Evolutionary conservation across 2,329 filamentous ascomycete species (phyloP), one percentile per base, ranked within the genome.

Genomic region (Beauveria australis): DNA sequence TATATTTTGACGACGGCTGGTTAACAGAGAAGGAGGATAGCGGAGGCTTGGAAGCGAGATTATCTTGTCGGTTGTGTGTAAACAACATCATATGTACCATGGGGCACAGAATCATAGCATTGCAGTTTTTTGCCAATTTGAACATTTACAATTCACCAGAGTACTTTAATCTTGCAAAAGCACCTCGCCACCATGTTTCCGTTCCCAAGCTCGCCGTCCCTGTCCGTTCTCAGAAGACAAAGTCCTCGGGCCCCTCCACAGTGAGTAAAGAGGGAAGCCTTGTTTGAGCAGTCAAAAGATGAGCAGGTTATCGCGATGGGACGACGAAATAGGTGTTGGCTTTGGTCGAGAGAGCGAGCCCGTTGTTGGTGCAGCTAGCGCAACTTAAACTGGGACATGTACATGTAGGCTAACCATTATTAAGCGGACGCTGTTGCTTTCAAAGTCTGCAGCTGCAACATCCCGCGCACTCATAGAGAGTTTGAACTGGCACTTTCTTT

Each of bases 1-100:
- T 80, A 81, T 60, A 79, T 80, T 30, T 63, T 81, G 66, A 80
- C 78, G 10, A 78, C 78, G 69, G 79, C 78, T 48, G 78, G 77
- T 43, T 81, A 66, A 19, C 18, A 40, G 24, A 22, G 26, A 14
- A 28, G 40, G 14, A 19, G 26, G 30, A n/a, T 18, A 24, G 4
- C 28, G 19, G 10, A 1, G 10, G 5, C 28, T 37, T 6, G 33
- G 12, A 37, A 14, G 33, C 33, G 14, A 14, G 12, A 37, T 16
- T 37, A 14, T 16, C 12, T 37, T 37, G 12, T 37, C 6, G 9
- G 46, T 30, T 30, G 1, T 30, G 37, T 53, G 16, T 22, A 33
- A 28, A 52, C 41, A 9, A 10, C 30, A 24, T 22, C n/a, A 8
- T 9, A 28, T 49, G 10, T 49, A 18, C 24, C 46, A 14, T 28